These are phyloP conservation scores for Xylariaceae sp. DNA, from an alignment of 2,329 filamentous ascomycete genomes.

Conservation along the genomic window DNA sequence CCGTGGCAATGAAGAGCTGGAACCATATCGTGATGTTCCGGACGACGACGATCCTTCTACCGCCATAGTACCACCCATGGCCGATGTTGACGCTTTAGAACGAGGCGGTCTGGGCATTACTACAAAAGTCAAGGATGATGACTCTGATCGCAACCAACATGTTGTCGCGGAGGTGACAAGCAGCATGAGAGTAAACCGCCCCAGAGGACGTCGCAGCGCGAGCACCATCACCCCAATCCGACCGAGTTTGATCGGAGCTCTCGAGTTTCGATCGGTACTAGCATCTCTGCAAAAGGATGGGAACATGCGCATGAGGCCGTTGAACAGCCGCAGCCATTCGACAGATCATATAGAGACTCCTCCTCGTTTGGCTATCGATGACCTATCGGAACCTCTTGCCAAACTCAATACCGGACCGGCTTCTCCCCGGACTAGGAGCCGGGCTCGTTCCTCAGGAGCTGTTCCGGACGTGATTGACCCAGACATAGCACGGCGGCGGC, in stretches of 20 bases:
- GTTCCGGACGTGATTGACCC: conserved; percentile 34
- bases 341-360: conserved; percentile 44
- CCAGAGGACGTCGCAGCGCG: conserved; percentile 59
- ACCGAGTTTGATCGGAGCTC: conserved; percentile 84
- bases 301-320: conserved; percentile 65
- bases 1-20: conserved; percentile 49
- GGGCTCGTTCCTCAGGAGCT: conserved; percentile 46
- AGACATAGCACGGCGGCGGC: conserved; percentile 38
- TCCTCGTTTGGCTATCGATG: conserved; percentile 6
- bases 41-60: conserved; percentile 44
- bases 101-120: conserved; percentile 39
- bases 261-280: conserved; percentile 89
- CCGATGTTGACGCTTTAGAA: conserved; percentile 43
- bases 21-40: conserved; percentile 60
- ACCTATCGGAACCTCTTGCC: conserved; percentile 17
- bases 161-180: conserved; percentile 78
- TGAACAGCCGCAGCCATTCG: conserved; percentile 65
- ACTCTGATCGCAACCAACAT: conserved; percentile 52
- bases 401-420: conserved; percentile 15
- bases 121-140: conserved; percentile 43
- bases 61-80: conserved; percentile 28
- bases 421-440: conserved; percentile 31
- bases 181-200: conserved; percentile 83
- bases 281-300: conserved; percentile 79
- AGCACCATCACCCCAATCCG: conserved; percentile 79